These are phyloP conservation scores for Secale cereale DNA, from an alignment of 176 grass and related monocot genomes.

Conservation along the genomic window DNA sequence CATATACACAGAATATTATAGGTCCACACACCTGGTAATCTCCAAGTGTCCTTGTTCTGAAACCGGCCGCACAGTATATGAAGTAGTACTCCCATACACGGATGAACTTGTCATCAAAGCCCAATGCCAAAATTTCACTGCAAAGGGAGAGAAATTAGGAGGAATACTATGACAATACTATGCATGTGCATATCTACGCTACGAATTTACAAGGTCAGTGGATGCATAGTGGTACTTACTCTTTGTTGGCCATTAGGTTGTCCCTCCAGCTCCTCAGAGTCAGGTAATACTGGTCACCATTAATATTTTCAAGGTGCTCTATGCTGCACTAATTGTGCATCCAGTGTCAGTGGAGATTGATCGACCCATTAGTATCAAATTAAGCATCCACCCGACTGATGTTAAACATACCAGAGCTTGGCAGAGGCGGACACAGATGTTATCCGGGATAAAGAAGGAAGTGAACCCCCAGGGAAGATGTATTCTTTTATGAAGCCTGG, in stretches of 20 bases:
- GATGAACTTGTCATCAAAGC: slow-evolving; percentile 60
- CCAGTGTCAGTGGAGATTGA: not conserved
- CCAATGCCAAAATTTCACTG: slow-evolving; percentile 41
- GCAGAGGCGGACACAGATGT: slow-evolving; percentile 43
- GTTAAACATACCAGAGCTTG: slow-evolving; percentile 34
- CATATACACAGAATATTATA: not conserved
- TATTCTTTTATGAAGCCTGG: slow-evolving; percentile 69
- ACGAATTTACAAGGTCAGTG: not conserved
- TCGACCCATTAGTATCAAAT: not conserved
- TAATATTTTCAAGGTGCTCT: slow-evolving; percentile 53
- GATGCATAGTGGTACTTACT: slow-evolving; percentile 27
- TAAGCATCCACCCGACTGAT: not conserved
- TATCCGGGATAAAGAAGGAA: slow-evolving; percentile 53
- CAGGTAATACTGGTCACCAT: slow-evolving; percentile 46
- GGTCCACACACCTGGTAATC: slow-evolving; percentile 36
- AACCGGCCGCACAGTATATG: slow-evolving; percentile 63
- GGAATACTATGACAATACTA: no score
- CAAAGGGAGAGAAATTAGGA: not conserved
- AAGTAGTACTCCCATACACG: slow-evolving; percentile 66
- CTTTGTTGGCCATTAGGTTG: slow-evolving; percentile 38
- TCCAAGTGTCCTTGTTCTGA: slow-evolving; percentile 46
- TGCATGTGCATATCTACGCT: not conserved
- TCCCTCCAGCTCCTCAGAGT: slow-evolving; percentile 52
- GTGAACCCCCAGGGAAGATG: slow-evolving; percentile 59
- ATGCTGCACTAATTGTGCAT: slow-evolving; percentile 17